Evolutionary conservation across 2,329 filamentous ascomycete genomes (phyloP).

Genomic region (Sclerotinia spermophila): DNA sequence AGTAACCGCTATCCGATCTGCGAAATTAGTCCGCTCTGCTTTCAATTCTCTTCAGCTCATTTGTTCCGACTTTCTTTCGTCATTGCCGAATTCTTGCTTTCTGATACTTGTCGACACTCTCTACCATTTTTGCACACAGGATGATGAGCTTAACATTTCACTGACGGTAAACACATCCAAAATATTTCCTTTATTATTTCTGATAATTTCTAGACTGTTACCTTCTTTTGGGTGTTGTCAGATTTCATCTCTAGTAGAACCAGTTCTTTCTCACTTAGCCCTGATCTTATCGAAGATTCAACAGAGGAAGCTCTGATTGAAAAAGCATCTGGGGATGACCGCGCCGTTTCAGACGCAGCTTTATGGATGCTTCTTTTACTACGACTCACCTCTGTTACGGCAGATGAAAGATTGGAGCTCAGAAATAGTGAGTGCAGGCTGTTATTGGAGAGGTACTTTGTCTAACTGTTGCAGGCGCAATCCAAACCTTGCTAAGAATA

Average conservation of each 20-base stretch:
- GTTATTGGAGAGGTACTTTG: background rate
- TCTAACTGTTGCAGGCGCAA: constrained; percentile 54
- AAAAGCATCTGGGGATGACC: constrained; percentile 56
- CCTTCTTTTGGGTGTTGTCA: constrained; percentile 93
- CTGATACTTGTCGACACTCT: constrained; percentile 80
- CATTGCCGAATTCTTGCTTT: constrained; percentile 68
- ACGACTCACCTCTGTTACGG: constrained; percentile 66
- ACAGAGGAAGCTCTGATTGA: constrained; percentile 55
- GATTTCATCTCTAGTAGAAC: constrained; percentile 71
- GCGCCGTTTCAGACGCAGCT: constrained; percentile 62
- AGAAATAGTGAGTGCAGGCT: constrained; percentile 58
- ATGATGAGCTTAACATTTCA: constrained; percentile 91
- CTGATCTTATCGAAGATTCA: constrained; percentile 51
- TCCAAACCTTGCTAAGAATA: constrained; percentile 86
- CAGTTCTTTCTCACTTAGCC: constrained; percentile 54
- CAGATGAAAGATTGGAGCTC: constrained; percentile 69
- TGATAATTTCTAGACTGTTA: constrained; percentile 62
- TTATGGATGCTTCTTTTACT: constrained; percentile 76
- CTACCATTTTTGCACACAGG: constrained; percentile 82
- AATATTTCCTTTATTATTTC: constrained; percentile 16
- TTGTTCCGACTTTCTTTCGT: constrained; percentile 86
- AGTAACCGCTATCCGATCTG: constrained; percentile 52
- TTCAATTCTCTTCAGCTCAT: constrained; percentile 90
- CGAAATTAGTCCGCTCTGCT: constrained; percentile 75
- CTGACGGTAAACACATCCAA: constrained; percentile 65